Evolutionary conservation across 2,329 filamentous ascomycete genomes (phyloP), one percentile per base, ranked within the genome.

Genomic region (Cercospora sesami): DNA sequence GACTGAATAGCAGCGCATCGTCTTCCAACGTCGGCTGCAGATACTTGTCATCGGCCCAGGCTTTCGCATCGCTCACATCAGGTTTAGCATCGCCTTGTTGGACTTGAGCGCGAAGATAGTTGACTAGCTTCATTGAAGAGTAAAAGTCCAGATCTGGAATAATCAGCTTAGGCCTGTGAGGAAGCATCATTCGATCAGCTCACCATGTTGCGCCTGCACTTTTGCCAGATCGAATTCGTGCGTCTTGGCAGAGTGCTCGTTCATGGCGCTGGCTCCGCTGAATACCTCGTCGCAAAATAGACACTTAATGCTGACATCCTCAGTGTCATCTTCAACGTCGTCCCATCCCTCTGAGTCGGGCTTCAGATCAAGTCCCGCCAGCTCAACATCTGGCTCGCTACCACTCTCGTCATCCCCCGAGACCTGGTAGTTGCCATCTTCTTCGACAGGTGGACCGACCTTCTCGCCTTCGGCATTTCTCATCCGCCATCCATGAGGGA

Each of bases 21-120:
- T 97, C 93, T 67, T 95, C 90, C 7, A 99, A 81, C 4, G 93
- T 89, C 0, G 95, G 95, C 76, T 91, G 91, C 67, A 99, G 84
- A 76, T 89, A 96, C 71, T 86, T 85, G 71, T 98, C 94, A 69
- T 93, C 87, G n/a, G 88, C 85, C 70, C 97, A 89, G 28, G 88
- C 83, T 2, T 83, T 81, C 39, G 82, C 82, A 2, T 87, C 84
- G 67, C 92, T 88, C 53, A 90, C 80, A 67, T 86, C 83, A 0
- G 87, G 87, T 3, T 77, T 76, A 3, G 77, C 73, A 5, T 77
- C 78, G 8, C 79, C 80, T 33, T 76, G 78, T 57, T 78, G 71
- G 21, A 79, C 79, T 63, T 82, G 78, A 53, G 77, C 73, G 28
- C 84, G 80, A 21, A 86, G 78, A 71, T 81, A 86, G 73, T 86